Conservation (phyloP, 148 eudicot species). For the Vaccinium myrtillus region DNA sequence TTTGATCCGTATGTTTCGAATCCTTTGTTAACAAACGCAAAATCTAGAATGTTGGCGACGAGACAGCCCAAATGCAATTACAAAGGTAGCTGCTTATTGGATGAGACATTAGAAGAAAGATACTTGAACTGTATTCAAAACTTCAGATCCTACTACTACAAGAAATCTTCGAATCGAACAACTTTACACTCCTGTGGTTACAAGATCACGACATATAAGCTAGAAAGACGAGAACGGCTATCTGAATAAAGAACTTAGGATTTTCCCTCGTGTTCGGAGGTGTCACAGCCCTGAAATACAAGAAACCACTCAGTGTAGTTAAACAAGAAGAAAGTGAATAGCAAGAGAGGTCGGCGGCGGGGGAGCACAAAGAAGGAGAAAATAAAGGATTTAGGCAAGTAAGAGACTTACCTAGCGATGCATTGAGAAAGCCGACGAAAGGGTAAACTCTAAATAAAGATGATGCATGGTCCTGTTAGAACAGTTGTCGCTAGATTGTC, state of each 20-base stretch:
- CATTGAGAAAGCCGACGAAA: slow-evolving; percentile 89
- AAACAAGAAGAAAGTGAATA: background rate
- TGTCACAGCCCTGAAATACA: slow-evolving; percentile 77
- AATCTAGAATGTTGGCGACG: no score
- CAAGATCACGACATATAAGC: slow-evolving; percentile 81
- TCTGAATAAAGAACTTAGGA: slow-evolving; percentile 81
- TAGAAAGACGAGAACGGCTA: slow-evolving; percentile 82
- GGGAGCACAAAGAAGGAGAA: background rate
- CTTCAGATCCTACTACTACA: no score
- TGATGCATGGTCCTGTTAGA: slow-evolving; percentile 94
- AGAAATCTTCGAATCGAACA: no score
- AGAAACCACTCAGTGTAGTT: background rate
- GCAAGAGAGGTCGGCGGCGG: background rate
- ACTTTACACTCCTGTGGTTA: slow-evolving; percentile 7
- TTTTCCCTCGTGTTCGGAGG: slow-evolving; percentile 96
- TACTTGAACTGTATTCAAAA: no score
- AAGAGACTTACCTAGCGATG: slow-evolving; percentile 65
- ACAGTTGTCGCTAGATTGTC: slow-evolving; percentile 73
- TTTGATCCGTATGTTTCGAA: no score
- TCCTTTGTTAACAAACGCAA: no score
- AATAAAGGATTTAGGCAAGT: background rate
- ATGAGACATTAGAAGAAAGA: no score
- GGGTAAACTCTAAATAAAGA: slow-evolving; percentile 94
- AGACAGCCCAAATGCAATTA: no score
- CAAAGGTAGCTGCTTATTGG: no score